Evolutionary conservation across 306 rosid genomes (phyloP), one percentile per base, ranked within the genome.

Genomic region (Calophaca sinica): DNA sequence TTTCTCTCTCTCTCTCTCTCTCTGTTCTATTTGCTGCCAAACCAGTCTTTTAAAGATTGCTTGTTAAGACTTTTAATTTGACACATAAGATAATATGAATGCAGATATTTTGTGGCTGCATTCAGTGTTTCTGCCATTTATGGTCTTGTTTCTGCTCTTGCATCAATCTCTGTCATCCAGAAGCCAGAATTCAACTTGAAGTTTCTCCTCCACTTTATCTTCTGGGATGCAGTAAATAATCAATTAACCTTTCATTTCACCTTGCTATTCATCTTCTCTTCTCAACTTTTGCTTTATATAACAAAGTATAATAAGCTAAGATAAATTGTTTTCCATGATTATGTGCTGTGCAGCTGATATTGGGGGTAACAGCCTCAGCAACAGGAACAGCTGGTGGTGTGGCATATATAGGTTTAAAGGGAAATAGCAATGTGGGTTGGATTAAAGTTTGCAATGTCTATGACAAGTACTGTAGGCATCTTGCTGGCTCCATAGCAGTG

Each of bases 91-190:
- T 44, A 49, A 64, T 55, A 42, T 72, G 52, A 44, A 45, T 80
- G 85, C 89, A 89, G 93, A 87, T 92, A 89, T 75, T 89, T 88
- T 76, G 82, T 92, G 77, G 91, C 69, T 45, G 96, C 94, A 20
- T 80, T 92, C 74, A 79, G 83, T 41, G 77, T 89, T 59, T 67
- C 91, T 1, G 29, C 73, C 7, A 78, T 89, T 5, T 92, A 90
- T 68, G 76, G 85, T 39, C 68, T 93, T 36, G 77, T 89, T 59
- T 67, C 91, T 1, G 29, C 75, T 9, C 79, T 89, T 6, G 88
- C 86, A 70, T 93, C 91, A 46, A 28, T 90, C 72, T 78, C 78
- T 13, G 76, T 86, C 77, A 39, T 84, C 72, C 60, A 26, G 60
- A 90, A 93, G 80, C 94, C 90, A 29, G 73, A 78, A 26, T 53